Evolutionary conservation across 139 green algal genomes (phyloP).

Genomic region (Chara braunii): DNA sequence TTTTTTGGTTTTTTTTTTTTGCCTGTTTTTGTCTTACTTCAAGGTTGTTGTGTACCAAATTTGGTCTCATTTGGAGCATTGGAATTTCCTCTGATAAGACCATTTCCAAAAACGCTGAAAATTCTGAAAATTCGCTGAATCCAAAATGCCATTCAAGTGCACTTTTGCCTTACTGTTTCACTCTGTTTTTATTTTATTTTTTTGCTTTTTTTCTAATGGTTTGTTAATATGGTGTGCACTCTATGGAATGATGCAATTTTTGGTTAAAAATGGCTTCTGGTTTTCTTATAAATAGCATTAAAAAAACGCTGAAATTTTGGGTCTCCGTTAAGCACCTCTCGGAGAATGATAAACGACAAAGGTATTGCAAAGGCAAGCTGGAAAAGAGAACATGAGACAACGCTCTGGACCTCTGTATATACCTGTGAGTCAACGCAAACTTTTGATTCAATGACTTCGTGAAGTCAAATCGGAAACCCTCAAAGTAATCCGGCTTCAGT

Average conservation of each 20-base stretch:
- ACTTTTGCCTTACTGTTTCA: too few relatives aligned
- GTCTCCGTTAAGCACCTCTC: background rate
- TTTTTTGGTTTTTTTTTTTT: too few relatives aligned
- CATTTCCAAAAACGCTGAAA: too few relatives aligned
- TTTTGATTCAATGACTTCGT: conserved; percentile 95
- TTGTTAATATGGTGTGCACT: background rate
- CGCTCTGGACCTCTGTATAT: background rate
- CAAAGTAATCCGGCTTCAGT: conserved; percentile 93
- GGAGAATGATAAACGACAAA: background rate
- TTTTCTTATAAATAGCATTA: background rate
- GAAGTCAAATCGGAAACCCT: conserved; percentile 94
- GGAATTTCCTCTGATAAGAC: too few relatives aligned
- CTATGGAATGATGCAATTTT: background rate
- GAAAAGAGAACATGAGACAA: background rate
- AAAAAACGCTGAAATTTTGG: background rate
- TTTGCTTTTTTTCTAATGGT: too few relatives aligned
- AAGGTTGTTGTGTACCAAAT: too few relatives aligned
- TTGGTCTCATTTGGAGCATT: too few relatives aligned
- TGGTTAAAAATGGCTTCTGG: background rate
- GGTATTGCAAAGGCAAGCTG: background rate
- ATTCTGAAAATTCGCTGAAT: too few relatives aligned
- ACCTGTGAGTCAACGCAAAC: conserved; percentile 86
- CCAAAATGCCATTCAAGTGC: too few relatives aligned
- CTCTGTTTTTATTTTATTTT: too few relatives aligned
- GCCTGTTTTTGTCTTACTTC: too few relatives aligned